Evolutionary conservation across 176 grass and related monocot species (phyloP).

Genomic region (Miscanthus lutarioriparius): DNA sequence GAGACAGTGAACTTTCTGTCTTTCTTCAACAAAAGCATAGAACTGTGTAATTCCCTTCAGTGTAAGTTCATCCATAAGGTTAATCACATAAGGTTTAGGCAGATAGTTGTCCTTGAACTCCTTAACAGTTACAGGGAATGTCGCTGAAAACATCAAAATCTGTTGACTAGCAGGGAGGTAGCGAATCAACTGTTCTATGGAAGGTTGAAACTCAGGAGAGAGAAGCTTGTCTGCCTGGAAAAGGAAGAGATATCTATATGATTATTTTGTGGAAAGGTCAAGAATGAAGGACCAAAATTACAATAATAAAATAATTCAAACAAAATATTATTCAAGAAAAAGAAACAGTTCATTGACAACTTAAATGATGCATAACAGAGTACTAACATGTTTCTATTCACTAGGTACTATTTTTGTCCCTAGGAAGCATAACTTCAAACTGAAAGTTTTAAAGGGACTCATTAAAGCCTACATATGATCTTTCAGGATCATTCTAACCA

Average conservation of each 20-base stretch:
- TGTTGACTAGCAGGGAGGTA: no score
- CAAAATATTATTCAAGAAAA: not conserved
- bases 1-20: no score
- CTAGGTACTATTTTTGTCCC: not conserved
- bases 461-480: not conserved
- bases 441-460: not conserved
- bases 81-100: conserved; percentile 66
- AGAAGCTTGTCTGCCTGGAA: conserved; percentile 33
- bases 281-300: not conserved
- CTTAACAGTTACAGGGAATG: conserved; percentile 94
- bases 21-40: no score
- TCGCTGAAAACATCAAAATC: conserved; percentile 61
- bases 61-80: no score
- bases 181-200: no score
- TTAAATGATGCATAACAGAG: conserved; percentile 8
- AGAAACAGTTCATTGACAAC: conserved; percentile 21
- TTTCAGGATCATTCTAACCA: not conserved
- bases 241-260: not conserved
- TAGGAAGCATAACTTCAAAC: not conserved
- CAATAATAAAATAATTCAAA: conserved; percentile 13
- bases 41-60: no score
- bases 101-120: conserved; percentile 91
- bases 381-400: not conserved
- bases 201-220: no score
- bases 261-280: conserved; percentile 18